Evolutionary conservation across 2,329 filamentous ascomycete species (phyloP), one percentile per base, ranked within the genome.

Genomic region (Chalaropsis ovoidea): DNA sequence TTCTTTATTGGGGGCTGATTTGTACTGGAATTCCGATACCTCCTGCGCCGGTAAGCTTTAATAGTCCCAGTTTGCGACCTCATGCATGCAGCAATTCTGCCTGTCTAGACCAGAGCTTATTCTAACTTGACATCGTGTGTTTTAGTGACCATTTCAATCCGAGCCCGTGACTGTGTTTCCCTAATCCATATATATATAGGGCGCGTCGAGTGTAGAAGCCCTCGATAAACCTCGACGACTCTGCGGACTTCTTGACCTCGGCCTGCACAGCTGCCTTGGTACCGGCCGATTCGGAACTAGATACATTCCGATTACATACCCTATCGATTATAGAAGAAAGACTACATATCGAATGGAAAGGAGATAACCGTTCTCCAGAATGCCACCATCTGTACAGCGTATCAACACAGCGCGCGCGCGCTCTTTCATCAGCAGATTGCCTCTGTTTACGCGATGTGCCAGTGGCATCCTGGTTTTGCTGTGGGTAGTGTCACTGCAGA

Each of bases 381-480:
- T 67, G 65, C 54, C 65, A 11, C 65, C 65, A 19, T 41, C 66
- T 27, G 43, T 47, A 7, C 66, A 65, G 63, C 66, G 66, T 42
- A 63, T 95, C 76, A 92, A 86, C 76, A 66, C 67, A 6, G 64
- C 67, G 35, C 85, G 90, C 70, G 81, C 91, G 71, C 87, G 90
- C 69, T 89, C 89, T 8, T 96, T 95, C 74, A 72, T 95, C 69
- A 80, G 89, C 68, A 86, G 91, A 61, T 80, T 97, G n/a, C 93
- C 94, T 43, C 80, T 97, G 1, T 91, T 94, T 73, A 96, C 94
- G 31, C 85, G 92, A 62, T 67, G 66, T 49, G 54, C 56, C 3
- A 66, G 43, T 15, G 75, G 82, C 19, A 81, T 91, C 15, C 74
- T 91, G 22, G 72, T 85, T 3, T 76, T 86, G 56, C 88, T 95